A percentile compares a stretch with the other conserved stretches of the same genome.
These are phyloP conservation scores for Podospora pseudopauciseta DNA, from an alignment of 495 filamentous ascomycete species.

Conservation along the genomic window DNA sequence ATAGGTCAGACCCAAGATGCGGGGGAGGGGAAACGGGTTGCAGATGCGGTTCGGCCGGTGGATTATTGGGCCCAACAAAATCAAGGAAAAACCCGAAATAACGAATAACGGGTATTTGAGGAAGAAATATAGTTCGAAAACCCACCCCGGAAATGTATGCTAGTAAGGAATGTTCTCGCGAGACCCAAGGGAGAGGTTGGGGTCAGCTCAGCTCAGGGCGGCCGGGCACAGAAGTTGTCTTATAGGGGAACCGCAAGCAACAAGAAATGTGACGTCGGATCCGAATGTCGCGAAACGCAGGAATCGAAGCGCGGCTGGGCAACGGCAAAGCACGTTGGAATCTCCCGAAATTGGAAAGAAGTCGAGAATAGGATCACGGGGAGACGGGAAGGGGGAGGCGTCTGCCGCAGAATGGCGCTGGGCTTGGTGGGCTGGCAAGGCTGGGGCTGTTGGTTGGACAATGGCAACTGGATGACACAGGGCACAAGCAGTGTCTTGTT, in stretches of 20 bases:
- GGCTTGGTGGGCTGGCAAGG: neutral
- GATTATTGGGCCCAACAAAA: neutral
- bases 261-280: constrained; percentile 18
- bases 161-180: constrained; percentile 10
- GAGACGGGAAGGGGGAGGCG: constrained; percentile 27
- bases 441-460: neutral
- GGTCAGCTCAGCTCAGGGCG: constrained; percentile 10
- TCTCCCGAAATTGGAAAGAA: constrained; percentile 11
- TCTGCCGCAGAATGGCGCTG: constrained; percentile 21
- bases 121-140: neutral
- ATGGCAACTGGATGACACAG: too few species aligned
- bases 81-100: neutral
- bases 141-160: neutral
- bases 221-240: constrained; percentile 10
- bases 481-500: too few species aligned
- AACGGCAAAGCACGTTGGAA: constrained; percentile 20
- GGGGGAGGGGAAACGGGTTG: neutral
- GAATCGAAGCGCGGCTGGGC: constrained; percentile 8
- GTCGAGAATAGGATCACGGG: constrained; percentile 13
- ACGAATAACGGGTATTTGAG: neutral
- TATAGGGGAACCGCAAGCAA: constrained; percentile 20
- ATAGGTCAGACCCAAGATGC: neutral
- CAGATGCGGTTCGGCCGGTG: neutral
- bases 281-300: constrained; percentile 11
- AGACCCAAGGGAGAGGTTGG: constrained; percentile 7